Evolutionary conservation across 2,329 filamentous ascomycete genomes (phyloP).

Genomic region (Ceratocystis harringtonii): DNA sequence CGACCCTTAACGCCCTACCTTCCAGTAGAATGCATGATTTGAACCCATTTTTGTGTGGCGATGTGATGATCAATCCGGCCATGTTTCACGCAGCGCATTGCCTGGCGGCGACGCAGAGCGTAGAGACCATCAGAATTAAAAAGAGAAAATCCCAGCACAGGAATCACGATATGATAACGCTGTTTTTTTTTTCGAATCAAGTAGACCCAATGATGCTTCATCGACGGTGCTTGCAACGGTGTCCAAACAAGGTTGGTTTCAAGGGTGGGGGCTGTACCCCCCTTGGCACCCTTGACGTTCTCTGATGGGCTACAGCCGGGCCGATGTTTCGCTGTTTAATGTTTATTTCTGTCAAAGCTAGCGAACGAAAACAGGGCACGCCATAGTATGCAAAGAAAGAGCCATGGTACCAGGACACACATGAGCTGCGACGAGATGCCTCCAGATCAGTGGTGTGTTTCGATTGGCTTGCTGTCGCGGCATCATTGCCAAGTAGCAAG

Average conservation of each 20-base stretch:
- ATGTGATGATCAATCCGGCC: not conserved
- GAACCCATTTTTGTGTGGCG: not conserved
- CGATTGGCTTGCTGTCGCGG: no score
- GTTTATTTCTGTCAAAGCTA: constrained; percentile 1
- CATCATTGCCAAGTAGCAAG: not conserved
- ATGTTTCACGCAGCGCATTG: not conserved
- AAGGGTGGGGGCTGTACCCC: not conserved
- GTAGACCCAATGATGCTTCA: not conserved
- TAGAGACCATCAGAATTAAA: not conserved
- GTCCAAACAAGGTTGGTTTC: constrained; percentile 3
- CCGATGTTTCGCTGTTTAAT: not conserved
- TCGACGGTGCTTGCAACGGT: not conserved
- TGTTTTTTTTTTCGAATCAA: not conserved
- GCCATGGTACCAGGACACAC: not conserved
- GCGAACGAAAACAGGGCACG: not conserved
- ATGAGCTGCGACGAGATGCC: not conserved
- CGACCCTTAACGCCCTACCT: not conserved
- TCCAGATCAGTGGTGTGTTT: not conserved
- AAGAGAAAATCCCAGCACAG: not conserved
- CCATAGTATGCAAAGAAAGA: not conserved
- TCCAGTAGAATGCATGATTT: not conserved
- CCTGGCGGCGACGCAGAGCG: not conserved
- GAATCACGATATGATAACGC: not conserved
- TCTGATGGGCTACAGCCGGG: not conserved
- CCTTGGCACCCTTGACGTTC: not conserved